These are phyloP conservation scores for Aspergillus niger DNA, from an alignment of 2,329 filamentous ascomycete genomes.

Conservation along the genomic window DNA sequence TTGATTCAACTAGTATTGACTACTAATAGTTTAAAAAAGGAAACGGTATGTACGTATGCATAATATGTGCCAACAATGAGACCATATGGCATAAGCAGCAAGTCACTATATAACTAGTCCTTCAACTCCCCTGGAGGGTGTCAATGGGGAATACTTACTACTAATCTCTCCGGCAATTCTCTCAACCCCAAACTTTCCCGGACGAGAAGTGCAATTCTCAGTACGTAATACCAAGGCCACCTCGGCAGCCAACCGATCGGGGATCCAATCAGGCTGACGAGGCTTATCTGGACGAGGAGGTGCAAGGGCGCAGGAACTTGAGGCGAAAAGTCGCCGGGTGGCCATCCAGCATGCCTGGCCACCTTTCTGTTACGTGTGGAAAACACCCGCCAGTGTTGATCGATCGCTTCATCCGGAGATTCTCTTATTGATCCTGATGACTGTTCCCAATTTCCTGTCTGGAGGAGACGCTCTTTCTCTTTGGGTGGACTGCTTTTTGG, in stretches of 20 bases:
- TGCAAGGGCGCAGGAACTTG: conserved; percentile 8
- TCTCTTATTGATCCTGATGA: conserved; percentile 25
- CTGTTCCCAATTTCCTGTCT: neutral
- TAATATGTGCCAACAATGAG: neutral
- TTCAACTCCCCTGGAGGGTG: no score
- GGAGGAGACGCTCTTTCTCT: neutral
- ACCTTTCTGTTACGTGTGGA: conserved; percentile 34
- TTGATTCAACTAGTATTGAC: neutral
- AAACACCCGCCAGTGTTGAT: conserved; percentile 23
- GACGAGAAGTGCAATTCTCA: conserved; percentile 9
- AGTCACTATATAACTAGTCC: neutral
- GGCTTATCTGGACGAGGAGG: conserved; percentile 31
- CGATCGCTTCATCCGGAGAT: conserved; percentile 14
- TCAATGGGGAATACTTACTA: no score
- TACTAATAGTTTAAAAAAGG: no score
- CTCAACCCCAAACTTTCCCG: conserved; percentile 1
- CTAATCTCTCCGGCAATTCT: neutral
- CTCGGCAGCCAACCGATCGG: conserved; percentile 18
- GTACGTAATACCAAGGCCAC: conserved; percentile 38
- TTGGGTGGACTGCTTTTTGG: no score
- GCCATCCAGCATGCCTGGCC: conserved; percentile 9
- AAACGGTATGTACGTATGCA: no score
- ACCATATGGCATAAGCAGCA: neutral
- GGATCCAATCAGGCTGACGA: conserved; percentile 32
- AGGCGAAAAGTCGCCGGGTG: conserved; percentile 3